phyloP scores from a whole-genome alignment of 2,329 filamentous ascomycete genomes.

The Cercospora canescens region DNA sequence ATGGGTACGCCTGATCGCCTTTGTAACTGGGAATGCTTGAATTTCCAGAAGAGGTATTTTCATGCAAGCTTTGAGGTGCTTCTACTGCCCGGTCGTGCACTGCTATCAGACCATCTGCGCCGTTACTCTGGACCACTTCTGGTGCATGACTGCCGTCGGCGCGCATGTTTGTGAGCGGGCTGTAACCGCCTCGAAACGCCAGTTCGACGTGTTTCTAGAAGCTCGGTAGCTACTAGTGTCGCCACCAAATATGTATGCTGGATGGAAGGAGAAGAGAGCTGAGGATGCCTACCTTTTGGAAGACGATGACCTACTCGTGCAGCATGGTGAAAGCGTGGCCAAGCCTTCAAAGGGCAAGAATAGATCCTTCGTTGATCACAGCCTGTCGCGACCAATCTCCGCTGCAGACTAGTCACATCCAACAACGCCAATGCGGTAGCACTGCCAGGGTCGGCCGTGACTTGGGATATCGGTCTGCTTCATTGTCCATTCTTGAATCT shows the following conservation, averaged over 20 bases:
- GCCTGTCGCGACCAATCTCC: conserved; percentile 1
- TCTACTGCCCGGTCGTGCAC: background rate
- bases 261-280: background rate
- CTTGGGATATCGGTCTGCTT: background rate
- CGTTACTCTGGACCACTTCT: conserved; percentile 8
- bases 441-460: background rate
- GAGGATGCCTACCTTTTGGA: background rate
- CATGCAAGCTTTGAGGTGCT: background rate
- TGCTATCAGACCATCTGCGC: conserved; percentile 9
- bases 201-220: background rate
- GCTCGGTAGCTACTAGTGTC: background rate
- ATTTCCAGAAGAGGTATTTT: background rate
- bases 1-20: background rate
- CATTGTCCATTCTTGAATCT: background rate
- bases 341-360: background rate
- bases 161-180: background rate
- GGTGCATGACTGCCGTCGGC: background rate
- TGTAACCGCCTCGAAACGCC: conserved; percentile 1
- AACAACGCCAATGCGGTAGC: conserved; percentile 2
- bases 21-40: background rate
- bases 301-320: background rate
- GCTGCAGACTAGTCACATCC: background rate
- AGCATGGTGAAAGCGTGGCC: background rate
- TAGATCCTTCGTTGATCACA: background rate
- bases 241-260: background rate